These are phyloP conservation scores for Hansfordia pulvinata DNA, from an alignment of 2,329 filamentous ascomycete species.

Conservation along the genomic window DNA sequence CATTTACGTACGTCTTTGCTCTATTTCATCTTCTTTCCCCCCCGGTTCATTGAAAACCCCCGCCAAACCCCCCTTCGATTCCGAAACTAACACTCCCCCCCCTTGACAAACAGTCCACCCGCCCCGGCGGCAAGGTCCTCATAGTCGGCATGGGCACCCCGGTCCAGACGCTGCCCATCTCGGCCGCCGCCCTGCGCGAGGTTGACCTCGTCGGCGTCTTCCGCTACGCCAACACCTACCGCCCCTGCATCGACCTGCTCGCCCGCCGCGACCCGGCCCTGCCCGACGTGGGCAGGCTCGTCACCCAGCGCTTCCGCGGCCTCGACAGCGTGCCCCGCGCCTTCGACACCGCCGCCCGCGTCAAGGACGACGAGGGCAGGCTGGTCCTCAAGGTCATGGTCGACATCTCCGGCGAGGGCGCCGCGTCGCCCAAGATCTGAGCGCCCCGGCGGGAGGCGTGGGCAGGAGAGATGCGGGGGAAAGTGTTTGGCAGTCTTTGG, in stretches of 20 bases:
- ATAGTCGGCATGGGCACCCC: conserved; percentile 73
- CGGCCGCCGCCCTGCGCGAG: conserved; percentile 58
- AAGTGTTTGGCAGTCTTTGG: no score
- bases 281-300: conserved; percentile 51
- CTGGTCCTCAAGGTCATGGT: conserved; percentile 65
- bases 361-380: conserved; percentile 54
- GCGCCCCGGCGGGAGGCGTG: no score
- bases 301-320: conserved; percentile 58
- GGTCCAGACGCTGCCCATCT: conserved; percentile 60
- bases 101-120: conserved; percentile 30
- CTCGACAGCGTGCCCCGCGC: conserved; percentile 50
- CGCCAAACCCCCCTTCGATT: no score
- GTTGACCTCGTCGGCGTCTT: conserved; percentile 70
- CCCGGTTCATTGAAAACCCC: neutral
- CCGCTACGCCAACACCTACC: conserved; percentile 66
- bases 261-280: conserved; percentile 33
- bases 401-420: no score
- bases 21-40: conserved; percentile 1
- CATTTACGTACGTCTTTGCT: conserved; percentile 43
- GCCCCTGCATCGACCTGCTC: conserved; percentile 35
- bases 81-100: neutral
- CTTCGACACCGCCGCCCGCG: conserved; percentile 59
- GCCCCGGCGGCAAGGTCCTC: conserved; percentile 57
- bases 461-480: conserved; percentile 2
- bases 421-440: no score